Conservation (phyloP, 306 rosid genomes). For the Dalbergia cochinchinensis region DNA sequence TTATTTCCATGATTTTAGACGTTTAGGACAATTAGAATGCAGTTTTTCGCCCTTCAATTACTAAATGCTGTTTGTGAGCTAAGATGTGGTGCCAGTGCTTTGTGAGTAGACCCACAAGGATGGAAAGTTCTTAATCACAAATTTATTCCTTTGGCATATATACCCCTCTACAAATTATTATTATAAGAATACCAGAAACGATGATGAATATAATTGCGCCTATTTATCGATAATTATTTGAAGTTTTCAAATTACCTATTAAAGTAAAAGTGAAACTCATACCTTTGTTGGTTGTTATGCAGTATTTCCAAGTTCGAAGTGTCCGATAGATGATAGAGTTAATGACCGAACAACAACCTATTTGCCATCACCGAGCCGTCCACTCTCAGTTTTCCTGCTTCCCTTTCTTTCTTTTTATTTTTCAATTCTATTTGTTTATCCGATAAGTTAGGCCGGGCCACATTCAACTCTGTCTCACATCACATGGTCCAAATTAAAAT, state of each 20-base stretch:
- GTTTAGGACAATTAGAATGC: neutral
- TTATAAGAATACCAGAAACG: neutral
- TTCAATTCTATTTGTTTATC: neutral
- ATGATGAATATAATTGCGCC: neutral
- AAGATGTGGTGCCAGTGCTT: constrained; percentile 29
- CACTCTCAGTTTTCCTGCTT: neutral
- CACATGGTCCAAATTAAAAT: neutral
- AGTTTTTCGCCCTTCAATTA: constrained; percentile 28
- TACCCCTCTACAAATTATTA: constrained; percentile 14
- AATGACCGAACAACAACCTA: neutral
- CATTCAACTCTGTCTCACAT: neutral
- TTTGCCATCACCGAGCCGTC: neutral
- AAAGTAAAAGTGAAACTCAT: constrained; percentile 25
- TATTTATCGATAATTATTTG: constrained; percentile 8
- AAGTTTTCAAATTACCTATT: constrained; percentile 20
- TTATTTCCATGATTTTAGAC: constrained; percentile 29
- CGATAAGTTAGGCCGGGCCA: neutral
- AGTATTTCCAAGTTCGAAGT: neutral
- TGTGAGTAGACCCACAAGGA: constrained; percentile 3
- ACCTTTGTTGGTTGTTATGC: constrained; percentile 29
- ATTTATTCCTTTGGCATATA: constrained; percentile 1
- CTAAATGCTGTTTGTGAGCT: constrained; percentile 42
- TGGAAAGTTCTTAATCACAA: constrained; percentile 34
- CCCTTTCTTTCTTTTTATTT: neutral
- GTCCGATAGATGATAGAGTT: neutral